Conservation (phyloP, 768 basidiomycete genomes). For the Boletus reticulatus region DNA sequence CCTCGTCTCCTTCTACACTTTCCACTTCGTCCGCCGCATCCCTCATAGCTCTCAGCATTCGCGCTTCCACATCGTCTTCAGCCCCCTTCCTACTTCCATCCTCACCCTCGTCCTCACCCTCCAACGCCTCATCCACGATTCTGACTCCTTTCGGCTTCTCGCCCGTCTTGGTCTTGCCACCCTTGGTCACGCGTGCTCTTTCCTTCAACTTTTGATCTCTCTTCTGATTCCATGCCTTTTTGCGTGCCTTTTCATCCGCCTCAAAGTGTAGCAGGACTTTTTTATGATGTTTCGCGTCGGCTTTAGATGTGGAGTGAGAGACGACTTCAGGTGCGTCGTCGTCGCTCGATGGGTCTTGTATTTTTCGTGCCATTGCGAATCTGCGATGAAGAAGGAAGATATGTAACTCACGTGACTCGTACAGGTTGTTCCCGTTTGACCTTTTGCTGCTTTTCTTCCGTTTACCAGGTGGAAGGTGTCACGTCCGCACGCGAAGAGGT, state of each 20-base stretch:
- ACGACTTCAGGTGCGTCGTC: conserved; percentile 52
- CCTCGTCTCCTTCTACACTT: conserved; percentile 12
- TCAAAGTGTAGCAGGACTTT: conserved; percentile 38
- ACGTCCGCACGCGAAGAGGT: no score
- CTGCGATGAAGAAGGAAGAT: no score
- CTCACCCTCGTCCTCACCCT: conserved; percentile 21
- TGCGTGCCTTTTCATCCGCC: conserved; percentile 38
- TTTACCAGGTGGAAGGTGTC: no score
- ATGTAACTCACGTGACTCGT: background rate
- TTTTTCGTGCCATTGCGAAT: conserved; percentile 18
- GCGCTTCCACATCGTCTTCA: conserved; percentile 18
- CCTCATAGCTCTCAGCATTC: conserved; percentile 30
- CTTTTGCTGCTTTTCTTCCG: no score
- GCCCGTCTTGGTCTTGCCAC: background rate
- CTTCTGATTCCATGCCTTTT: conserved; percentile 45
- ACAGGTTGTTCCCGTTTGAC: no score
- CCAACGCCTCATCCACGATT: conserved; percentile 4
- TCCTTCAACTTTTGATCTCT: conserved; percentile 51
- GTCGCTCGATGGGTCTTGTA: conserved; percentile 27
- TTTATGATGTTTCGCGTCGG: conserved; percentile 35
- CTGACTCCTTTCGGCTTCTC: conserved; percentile 15
- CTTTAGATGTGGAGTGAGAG: conserved; percentile 46
- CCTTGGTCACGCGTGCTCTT: conserved; percentile 33
- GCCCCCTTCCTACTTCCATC: conserved; percentile 24
- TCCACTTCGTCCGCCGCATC: conserved; percentile 25